These are phyloP conservation scores for Trichoderma semiorbis DNA, from an alignment of 2,329 filamentous ascomycete genomes.

Conservation along the genomic window DNA sequence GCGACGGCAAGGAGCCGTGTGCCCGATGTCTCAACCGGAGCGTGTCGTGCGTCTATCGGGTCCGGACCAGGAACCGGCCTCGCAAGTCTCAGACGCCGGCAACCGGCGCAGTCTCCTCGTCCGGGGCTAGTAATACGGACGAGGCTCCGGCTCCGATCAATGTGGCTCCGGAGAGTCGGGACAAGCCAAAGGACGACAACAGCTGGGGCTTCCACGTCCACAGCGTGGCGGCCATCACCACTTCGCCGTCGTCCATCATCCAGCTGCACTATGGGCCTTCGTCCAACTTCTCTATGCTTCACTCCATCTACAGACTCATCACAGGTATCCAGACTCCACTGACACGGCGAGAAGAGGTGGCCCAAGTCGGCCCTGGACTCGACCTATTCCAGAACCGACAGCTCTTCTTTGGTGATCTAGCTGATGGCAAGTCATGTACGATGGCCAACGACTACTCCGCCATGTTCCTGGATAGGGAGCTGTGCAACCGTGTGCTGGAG, in stretches of 20 bases:
- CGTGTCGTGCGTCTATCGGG: constrained; percentile 9
- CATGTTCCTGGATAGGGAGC: constrained; percentile 1
- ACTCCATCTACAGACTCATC: constrained; percentile 15
- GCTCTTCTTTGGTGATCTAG: constrained; percentile 13
- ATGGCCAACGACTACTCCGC: constrained; percentile 4
- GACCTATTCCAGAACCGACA: constrained; percentile 11
- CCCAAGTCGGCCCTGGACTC: constrained; percentile 4
- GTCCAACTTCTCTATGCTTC: constrained; percentile 13
- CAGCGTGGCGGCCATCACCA: constrained; percentile 4
- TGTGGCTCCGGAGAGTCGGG: not conserved
- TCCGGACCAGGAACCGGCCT: constrained; percentile 9
- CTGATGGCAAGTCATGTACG: not conserved
- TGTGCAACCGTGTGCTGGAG: constrained; percentile 2
- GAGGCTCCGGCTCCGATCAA: not conserved
- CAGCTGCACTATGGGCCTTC: constrained; percentile 8
- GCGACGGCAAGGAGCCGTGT: constrained; percentile 11
- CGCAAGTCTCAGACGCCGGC: constrained; percentile 2
- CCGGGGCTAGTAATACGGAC: constrained; percentile 1
- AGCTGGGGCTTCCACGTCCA: constrained; percentile 14
- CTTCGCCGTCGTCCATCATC: constrained; percentile 12
- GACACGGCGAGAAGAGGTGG: constrained; percentile 6
- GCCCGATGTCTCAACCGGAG: constrained; percentile 10
- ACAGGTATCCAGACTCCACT: constrained; percentile 7
- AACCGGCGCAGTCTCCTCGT: not conserved
- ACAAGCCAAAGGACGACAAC: constrained; percentile 6